phyloP scores from a whole-genome alignment of 2,329 filamentous ascomycete species.

The Sporothrix phasma region DNA sequence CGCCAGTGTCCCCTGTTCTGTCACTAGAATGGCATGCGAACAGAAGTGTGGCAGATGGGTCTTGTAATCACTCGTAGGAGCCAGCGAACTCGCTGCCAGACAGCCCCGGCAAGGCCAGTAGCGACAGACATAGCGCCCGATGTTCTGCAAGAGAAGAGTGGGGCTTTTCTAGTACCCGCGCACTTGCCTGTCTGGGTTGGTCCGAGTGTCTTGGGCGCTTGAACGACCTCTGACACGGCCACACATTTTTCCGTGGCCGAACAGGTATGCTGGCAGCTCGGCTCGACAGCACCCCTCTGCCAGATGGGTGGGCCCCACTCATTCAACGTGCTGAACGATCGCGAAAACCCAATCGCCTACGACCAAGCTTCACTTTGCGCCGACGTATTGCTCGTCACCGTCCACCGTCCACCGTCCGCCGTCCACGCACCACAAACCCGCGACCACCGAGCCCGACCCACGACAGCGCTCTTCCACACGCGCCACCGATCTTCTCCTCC shows the following conservation, averaged over 20 bases:
- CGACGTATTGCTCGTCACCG: slow-evolving; percentile 1
- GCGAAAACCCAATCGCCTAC: slow-evolving; percentile 1
- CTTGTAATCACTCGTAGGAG: not conserved
- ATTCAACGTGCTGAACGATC: not conserved
- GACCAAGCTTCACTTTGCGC: not conserved
- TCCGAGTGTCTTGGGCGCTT: not conserved
- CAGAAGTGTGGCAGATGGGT: not conserved
- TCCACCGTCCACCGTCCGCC: no score
- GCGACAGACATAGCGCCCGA: not conserved
- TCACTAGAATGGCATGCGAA: not conserved
- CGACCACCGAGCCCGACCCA: not conserved
- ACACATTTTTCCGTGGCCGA: slow-evolving; percentile 10
- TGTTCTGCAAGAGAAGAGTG: not conserved
- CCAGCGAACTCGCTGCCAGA: not conserved
- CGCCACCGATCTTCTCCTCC: not conserved
- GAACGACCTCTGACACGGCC: not conserved
- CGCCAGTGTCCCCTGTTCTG: not conserved
- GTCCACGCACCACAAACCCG: no score
- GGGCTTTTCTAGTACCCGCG: not conserved
- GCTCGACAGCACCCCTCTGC: not conserved
- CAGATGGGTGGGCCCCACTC: not conserved
- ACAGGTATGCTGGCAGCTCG: no score
- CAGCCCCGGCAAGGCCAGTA: not conserved
- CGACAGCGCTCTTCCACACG: not conserved
- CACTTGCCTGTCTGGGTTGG: not conserved